Conservation (phyloP, 2,329 filamentous ascomycete species). For the Pezicula neosporulosa region DNA sequence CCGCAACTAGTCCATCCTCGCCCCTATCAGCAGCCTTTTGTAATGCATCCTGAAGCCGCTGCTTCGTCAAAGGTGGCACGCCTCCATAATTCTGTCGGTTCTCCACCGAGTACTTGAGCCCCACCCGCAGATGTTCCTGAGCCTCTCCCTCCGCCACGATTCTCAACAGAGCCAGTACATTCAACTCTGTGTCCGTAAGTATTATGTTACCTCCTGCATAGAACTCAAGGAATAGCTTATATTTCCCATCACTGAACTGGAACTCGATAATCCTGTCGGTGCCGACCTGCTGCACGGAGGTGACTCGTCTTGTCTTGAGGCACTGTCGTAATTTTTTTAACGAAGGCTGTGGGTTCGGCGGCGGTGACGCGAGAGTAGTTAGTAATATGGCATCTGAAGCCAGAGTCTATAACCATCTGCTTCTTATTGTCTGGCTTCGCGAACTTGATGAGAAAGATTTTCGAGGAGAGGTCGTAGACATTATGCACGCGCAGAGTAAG, state of each 20-base stretch:
- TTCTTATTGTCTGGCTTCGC: constrained; percentile 85
- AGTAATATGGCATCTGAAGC: constrained; percentile 93
- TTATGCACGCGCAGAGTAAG: constrained; percentile 82
- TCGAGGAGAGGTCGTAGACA: constrained; percentile 92
- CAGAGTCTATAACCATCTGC: constrained; percentile 89
- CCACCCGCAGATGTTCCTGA: constrained; percentile 78
- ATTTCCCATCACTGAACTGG: constrained; percentile 86
- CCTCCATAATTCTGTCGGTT: constrained; percentile 81
- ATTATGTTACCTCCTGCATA: constrained; percentile 96
- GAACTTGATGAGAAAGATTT: constrained; percentile 94
- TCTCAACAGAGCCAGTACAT: constrained; percentile 76
- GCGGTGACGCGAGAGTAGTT: constrained; percentile 86
- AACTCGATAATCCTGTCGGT: constrained; percentile 93
- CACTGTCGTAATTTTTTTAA: constrained; percentile 80
- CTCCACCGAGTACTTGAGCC: constrained; percentile 74
- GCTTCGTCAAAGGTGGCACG: constrained; percentile 69
- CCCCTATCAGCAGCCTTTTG: constrained; percentile 61
- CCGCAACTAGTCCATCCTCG: constrained; percentile 42
- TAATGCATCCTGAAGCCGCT: constrained; percentile 68
- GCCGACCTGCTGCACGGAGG: constrained; percentile 77
- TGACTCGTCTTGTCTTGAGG: constrained; percentile 82
- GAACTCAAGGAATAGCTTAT: constrained; percentile 88
- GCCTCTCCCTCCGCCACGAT: constrained; percentile 77
- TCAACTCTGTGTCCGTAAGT: constrained; percentile 79
- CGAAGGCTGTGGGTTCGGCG: constrained; percentile 79